Conservation (phyloP, 139 green algal genomes). For the Chlamydomonas applanata region DNA sequence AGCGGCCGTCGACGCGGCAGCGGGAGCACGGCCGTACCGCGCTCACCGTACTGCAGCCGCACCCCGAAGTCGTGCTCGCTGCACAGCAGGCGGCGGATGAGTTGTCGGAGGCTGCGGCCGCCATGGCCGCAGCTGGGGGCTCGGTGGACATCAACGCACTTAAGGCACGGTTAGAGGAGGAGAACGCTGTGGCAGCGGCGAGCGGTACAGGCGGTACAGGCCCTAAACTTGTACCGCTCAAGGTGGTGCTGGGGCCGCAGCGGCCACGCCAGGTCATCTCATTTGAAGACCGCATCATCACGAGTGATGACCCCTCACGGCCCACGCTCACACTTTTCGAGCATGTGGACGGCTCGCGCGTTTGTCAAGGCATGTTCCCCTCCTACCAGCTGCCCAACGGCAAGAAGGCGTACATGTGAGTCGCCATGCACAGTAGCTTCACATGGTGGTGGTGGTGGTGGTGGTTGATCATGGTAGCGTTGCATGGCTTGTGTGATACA, state of each 20-base stretch:
- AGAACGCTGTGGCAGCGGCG: background rate
- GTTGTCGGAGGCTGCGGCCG: constrained; percentile 5
- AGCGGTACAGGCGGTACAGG: background rate
- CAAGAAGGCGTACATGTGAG: constrained; percentile 60
- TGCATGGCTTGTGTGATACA: too few species aligned
- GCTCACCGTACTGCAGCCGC: constrained; percentile 56
- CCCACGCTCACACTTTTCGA: constrained; percentile 70
- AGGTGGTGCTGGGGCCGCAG: constrained; percentile 56
- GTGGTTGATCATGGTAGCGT: too few species aligned
- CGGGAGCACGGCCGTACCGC: constrained; percentile 50
- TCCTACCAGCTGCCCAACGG: constrained; percentile 74
- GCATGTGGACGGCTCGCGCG: constrained; percentile 55
- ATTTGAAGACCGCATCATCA: constrained; percentile 58
- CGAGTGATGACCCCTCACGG: constrained; percentile 25
- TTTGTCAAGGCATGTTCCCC: constrained; percentile 57
- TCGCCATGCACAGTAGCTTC: background rate
- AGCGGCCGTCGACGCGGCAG: constrained; percentile 44
- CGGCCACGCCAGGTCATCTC: constrained; percentile 56
- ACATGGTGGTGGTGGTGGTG: too few species aligned
- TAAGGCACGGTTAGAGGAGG: background rate
- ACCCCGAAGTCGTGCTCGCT: constrained; percentile 31
- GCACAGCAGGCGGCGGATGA: constrained; percentile 7
- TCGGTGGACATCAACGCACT: constrained; percentile 6
- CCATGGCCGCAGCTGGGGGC: background rate
- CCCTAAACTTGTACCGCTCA: constrained; percentile 10